Evolutionary conservation across 371 early-diverging fungal genomes (phyloP).

Genomic region (Funneliformis caledonium): DNA sequence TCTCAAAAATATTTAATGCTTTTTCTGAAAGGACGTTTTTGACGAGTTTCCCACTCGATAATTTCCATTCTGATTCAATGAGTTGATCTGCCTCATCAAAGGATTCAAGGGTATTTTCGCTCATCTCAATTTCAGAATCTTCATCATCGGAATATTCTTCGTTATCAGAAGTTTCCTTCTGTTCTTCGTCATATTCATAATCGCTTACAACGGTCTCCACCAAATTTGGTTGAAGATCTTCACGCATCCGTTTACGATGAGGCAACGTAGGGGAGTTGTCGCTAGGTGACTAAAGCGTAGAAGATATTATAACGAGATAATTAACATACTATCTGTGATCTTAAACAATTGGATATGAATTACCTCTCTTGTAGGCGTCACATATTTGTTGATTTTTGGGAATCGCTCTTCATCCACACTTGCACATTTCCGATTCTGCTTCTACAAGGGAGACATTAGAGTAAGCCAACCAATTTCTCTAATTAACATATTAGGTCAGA

Average conservation of each 20-base stretch:
- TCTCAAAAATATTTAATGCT: neutral
- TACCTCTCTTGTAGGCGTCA: neutral
- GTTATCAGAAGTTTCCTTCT: neutral
- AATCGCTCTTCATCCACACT: neutral
- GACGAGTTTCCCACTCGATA: neutral
- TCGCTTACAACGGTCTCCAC: neutral
- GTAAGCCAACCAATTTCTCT: conserved; percentile 4
- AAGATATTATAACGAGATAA: neutral
- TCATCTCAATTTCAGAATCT: neutral
- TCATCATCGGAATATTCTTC: neutral
- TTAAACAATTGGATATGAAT: neutral
- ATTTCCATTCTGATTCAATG: neutral
- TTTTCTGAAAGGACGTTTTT: conserved; percentile 5
- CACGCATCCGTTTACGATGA: neutral
- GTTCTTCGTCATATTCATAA: neutral
- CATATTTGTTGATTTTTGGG: neutral
- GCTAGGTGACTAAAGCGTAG: neutral
- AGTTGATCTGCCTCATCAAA: neutral
- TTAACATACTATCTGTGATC: neutral
- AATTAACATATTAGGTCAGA: conserved; percentile 10
- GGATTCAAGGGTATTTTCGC: neutral
- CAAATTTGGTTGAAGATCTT: neutral
- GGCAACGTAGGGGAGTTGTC: neutral
- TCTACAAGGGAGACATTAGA: neutral
- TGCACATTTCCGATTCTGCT: conserved; percentile 7